Base-by-base conservation (phyloP, 1,139 yeast species). In the Pichiaceae sp. region DNA sequence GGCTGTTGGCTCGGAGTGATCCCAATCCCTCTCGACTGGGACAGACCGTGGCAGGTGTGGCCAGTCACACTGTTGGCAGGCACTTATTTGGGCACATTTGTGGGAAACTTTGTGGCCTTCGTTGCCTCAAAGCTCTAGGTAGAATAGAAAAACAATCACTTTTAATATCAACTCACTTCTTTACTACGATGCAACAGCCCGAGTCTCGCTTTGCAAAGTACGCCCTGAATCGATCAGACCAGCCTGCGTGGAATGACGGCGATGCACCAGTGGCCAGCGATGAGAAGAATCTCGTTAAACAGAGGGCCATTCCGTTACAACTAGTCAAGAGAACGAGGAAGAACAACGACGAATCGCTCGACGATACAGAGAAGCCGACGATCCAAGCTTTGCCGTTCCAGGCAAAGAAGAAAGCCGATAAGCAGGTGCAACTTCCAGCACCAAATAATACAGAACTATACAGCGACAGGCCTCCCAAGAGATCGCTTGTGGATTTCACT, bases 21-120 rank as follows among this genome's bases (percentile, higher is more conserved):
- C 30, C 97, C 95, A 2, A 87, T 91, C 42, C 96, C 97, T 0
- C 68, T 91, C 41, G 98, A 91, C 58, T 91, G 98, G 98, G 98
- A 91, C 57, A 69, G 97, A 48, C 87, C 83, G 21, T 91, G 98
- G 98, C 98, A 91, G 59, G 72, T 68, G 41, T 91, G 96, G 95
- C 98, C 98, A n/a, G 73, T 86, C 40, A 89, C 97, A 1, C 70
- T 89, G 36, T 63, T 89, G 19, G 66, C 73, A n/a, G 97, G 97
- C 1, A 79, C 77, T 0, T 86, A 85, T 52, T 21, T 67, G 1
- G 97, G 96, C 15, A 72, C 78, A 2, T 66, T 77, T 20, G 47
- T 72, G 4, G 96, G 95, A 20, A 41, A 49, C 17, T 9, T 50
- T 14, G 24, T 44, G 4, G 45, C 51, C 28, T 52, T 44, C 30